Percentiles rank a stretch among this genome's conserved stretches.
These are phyloP conservation scores for Plasmodium gonderi DNA, from an alignment of 169 alveolate genomes.

Conservation along the genomic window DNA sequence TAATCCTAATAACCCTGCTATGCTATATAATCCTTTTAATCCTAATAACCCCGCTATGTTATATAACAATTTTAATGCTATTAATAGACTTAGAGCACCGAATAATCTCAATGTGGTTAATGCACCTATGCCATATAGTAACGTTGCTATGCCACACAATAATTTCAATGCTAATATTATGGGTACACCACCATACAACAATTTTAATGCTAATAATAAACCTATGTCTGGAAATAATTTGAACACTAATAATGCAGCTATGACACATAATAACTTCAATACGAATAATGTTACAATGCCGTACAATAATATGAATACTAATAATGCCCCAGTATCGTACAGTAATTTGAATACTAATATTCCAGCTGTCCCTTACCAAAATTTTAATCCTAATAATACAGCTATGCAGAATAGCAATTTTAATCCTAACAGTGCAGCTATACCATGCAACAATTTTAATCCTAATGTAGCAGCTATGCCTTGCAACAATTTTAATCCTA, in stretches of 20 bases:
- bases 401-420: background rate
- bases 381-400: background rate
- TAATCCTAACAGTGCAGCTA: background rate
- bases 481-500: background rate
- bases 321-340: background rate
- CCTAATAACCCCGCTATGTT: background rate
- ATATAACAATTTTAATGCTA: background rate
- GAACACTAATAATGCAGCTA: background rate
- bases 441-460: background rate
- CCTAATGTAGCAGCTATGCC: background rate
- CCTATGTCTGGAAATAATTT: too few species aligned
- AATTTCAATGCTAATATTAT: background rate
- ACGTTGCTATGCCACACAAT: background rate
- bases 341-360: background rate
- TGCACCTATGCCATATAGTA: background rate
- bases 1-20: background rate
- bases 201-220: background rate
- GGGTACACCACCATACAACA: background rate
- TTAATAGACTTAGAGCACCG: too few species aligned
- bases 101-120: background rate
- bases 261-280: background rate
- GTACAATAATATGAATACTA: background rate
- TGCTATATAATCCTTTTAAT: background rate
- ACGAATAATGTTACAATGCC: background rate
- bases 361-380: background rate